Base-by-base conservation (phyloP, 257 asterid species). In the Solanum chmielewskii region DNA sequence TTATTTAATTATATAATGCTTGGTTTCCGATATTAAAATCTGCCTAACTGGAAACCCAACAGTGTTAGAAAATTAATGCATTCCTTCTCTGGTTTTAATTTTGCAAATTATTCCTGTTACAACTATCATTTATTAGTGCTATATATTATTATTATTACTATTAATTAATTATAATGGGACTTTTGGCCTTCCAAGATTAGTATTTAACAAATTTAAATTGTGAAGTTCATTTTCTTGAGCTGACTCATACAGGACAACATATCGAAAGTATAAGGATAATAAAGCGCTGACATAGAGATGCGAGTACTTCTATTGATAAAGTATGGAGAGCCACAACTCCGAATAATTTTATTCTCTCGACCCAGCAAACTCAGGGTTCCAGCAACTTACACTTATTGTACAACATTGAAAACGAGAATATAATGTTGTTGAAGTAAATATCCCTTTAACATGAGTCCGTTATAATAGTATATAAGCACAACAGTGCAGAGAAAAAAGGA, bases 341-440 rank as follows among this genome's bases (percentile, higher is more conserved):
- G 1, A 15, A 39, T 45, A 9, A n/a, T 25, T 89, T 90, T 90
- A 85, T 92, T 89, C 68, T 85, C 87, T 47, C 89, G 9, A 78
- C 87, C 84, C 85, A 88, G 86, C 85, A 87, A 86, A 87, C 44
- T 82, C 87, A 59, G 84, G 82, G 90, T 88, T 88, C 77, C 69
- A 77, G 88, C 87, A 78, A 73, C 85, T 90, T 87, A 80, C 89
- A 76, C 68, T 78, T 87, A 88, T 90, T 77, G 39, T 85, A 86
- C 62, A 86, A 86, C 31, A 83, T 21, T 52, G 84, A 29, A 74
- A 68, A 39, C 16, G 2, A 64, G 76, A 85, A 62, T 70, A 89
- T 47, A 86, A 87, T 25, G 41, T 33, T 68, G 73, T 59, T 27
- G 68, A 47, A 29, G 68, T 85, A 83, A 75, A 88, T 42, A 69